These are phyloP conservation scores for Pseudonitzschia pungens DNA, from an alignment of 108 stramenopile genomes.

Conservation along the genomic window DNA sequence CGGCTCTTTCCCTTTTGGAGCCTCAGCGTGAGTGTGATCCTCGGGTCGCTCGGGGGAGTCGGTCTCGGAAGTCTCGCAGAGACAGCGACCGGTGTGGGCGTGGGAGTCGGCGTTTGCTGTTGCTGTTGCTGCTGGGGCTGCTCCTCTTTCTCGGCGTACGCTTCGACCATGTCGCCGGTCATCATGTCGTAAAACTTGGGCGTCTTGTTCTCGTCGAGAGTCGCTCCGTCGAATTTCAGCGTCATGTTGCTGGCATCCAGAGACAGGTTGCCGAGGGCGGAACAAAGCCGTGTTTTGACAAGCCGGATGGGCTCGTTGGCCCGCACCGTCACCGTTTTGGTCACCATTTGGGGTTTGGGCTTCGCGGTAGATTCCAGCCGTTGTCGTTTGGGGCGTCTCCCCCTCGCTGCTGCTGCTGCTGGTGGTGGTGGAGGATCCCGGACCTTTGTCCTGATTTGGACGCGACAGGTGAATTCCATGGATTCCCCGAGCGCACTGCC, in stretches of 20 bases:
- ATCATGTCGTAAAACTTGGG: conserved; percentile 52
- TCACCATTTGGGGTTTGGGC: conserved; percentile 11
- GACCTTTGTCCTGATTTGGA: neutral
- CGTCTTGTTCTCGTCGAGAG: conserved; percentile 28
- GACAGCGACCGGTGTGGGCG: neutral
- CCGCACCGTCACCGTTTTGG: conserved; percentile 5
- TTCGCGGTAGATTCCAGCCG: neutral
- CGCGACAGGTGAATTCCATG: neutral
- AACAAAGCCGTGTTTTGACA: neutral
- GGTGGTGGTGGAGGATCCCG: neutral
- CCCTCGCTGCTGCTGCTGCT: neutral
- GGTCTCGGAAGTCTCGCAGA: neutral
- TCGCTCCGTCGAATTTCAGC: conserved; percentile 48
- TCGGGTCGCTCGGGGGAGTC: neutral
- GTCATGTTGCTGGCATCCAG: neutral
- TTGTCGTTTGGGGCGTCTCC: neutral
- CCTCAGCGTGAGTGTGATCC: neutral
- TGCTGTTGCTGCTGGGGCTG: neutral
- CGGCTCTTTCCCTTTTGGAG: no score
- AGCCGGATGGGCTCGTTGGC: neutral
- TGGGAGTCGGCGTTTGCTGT: no score
- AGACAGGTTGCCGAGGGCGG: neutral
- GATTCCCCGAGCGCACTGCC: neutral
- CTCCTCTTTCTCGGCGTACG: conserved; percentile 16
- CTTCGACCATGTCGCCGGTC: conserved; percentile 63